Conservation (phyloP, 2,329 filamentous ascomycete genomes). For the Neurospora sp. region DNA sequence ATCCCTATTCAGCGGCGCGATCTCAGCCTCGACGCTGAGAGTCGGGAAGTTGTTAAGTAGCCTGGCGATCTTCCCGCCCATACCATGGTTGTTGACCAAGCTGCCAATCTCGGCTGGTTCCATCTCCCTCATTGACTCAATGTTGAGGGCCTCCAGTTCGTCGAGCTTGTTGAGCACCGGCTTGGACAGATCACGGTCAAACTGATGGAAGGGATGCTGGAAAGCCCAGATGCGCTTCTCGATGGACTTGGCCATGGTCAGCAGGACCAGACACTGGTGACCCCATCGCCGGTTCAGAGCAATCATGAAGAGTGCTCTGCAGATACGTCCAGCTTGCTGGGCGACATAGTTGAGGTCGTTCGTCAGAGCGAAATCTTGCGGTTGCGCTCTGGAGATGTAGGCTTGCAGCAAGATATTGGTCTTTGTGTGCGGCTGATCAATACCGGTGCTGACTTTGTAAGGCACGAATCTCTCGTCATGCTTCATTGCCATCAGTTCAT, state of each 20-base stretch:
- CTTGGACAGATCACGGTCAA: slow-evolving; percentile 62
- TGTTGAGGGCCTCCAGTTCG: slow-evolving; percentile 62
- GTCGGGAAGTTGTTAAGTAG: slow-evolving; percentile 89
- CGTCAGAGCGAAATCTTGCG: slow-evolving; percentile 86
- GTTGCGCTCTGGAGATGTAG: slow-evolving; percentile 77
- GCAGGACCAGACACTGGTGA: slow-evolving; percentile 80
- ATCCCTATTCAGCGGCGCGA: slow-evolving; percentile 88
- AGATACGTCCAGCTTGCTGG: slow-evolving; percentile 91
- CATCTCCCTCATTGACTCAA: slow-evolving; percentile 88
- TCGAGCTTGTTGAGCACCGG: slow-evolving; percentile 78
- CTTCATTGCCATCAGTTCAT: slow-evolving; percentile 69
- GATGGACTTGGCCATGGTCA: slow-evolving; percentile 92
- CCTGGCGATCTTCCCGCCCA: slow-evolving; percentile 72
- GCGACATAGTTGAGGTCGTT: slow-evolving; percentile 93
- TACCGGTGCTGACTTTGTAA: slow-evolving; percentile 68
- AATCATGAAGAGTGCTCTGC: slow-evolving; percentile 92
- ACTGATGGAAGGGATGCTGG: slow-evolving; percentile 90
- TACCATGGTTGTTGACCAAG: slow-evolving; percentile 81
- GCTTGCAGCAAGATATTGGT: slow-evolving; percentile 93
- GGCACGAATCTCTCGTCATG: slow-evolving; percentile 60
- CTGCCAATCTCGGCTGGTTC: slow-evolving; percentile 80
- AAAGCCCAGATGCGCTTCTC: slow-evolving; percentile 94
- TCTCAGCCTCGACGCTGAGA: slow-evolving; percentile 81
- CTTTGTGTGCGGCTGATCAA: slow-evolving; percentile 70
- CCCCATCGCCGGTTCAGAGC: slow-evolving; percentile 93